phyloP scores from a whole-genome alignment of 257 asterid species.

The Solanum pimpinellifolium region DNA sequence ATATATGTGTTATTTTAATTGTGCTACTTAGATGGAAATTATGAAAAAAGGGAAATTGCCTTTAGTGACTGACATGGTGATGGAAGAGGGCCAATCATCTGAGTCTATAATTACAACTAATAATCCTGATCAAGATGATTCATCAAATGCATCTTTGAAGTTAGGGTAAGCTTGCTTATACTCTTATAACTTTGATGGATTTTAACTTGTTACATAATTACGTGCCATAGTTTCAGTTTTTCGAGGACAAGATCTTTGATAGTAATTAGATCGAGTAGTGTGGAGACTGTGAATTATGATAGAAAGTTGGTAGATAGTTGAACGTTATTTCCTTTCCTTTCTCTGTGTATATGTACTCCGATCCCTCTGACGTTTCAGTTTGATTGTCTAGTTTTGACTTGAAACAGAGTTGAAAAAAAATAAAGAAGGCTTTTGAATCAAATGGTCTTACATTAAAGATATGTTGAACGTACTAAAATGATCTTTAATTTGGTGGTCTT shows the following conservation, averaged over 20 bases:
- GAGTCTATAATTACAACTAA: slow-evolving; percentile 14
- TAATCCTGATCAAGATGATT: slow-evolving; percentile 21
- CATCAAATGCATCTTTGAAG: slow-evolving; percentile 23
- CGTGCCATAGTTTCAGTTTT: background rate
- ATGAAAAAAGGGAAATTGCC: slow-evolving; percentile 14
- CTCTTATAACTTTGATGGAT: background rate
- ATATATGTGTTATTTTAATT: background rate
- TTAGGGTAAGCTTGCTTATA: slow-evolving; percentile 14
- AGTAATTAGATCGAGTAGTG: background rate
- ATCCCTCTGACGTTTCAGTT: background rate
- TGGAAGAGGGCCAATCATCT: slow-evolving; percentile 34
- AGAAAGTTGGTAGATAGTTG: background rate
- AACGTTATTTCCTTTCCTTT: background rate
- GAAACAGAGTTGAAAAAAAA: background rate
- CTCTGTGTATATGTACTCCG: background rate
- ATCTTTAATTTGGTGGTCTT: background rate
- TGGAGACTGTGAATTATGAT: background rate
- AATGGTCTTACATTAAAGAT: background rate
- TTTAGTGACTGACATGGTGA: background rate
- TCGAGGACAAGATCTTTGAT: background rate
- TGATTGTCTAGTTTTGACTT: background rate
- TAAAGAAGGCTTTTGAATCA: accelerated
- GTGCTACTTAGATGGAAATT: slow-evolving; percentile 6
- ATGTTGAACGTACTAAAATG: background rate
- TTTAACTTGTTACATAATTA: background rate